Base-by-base conservation (phyloP, 164 flowering plant genomes). In the Tetrastigma voinierianum region DNA sequence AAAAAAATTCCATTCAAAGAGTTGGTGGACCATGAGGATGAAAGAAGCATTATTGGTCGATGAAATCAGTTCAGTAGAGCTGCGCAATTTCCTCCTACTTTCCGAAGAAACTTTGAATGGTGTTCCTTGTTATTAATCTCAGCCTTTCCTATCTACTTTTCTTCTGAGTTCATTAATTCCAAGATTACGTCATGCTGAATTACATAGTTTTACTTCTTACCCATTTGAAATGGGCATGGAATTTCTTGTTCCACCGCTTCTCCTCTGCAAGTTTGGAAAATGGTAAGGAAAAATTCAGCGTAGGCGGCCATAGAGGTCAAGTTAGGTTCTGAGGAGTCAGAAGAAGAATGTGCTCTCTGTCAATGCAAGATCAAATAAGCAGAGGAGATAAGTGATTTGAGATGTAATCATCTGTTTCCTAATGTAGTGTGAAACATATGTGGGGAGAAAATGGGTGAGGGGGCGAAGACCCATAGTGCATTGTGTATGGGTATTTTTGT, bases 381-480 rank as follows among this genome's bases (percentile, higher is more conserved):
- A 32, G 40, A 32, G 0, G 40, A 32, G 40, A 32, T 32, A 32
- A 32, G 40, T 1, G 8, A 19, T 3, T 46, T 62, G 17, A 47
- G 32, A 46, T 62, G 66, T 17, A 43, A 24, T 48, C 66, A 62
- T 49, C 43, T 46, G 23, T 62, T 62, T 49, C 66, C 48, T 18
- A 46, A 24, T 13, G 54, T 10, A n/a, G n/a, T n/a, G n/a, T n/a
- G n/a, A n/a, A n/a, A n/a, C n/a, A n/a, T n/a, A n/a, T n/a, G n/a
- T n/a, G n/a, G n/a, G n/a, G n/a, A n/a, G n/a, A n/a, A n/a, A n/a
- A n/a, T n/a, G n/a, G n/a, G n/a, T n/a, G n/a, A n/a, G n/a, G n/a
- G n/a, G n/a, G n/a, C n/a, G n/a, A n/a, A n/a, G n/a, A n/a, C n/a
- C n/a, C n/a, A n/a, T n/a, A n/a, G n/a, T n/a, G n/a, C n/a, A n/a